Conservation (phyloP, 2,329 filamentous ascomycete species). For the Clarireedia monteithiana region DNA sequence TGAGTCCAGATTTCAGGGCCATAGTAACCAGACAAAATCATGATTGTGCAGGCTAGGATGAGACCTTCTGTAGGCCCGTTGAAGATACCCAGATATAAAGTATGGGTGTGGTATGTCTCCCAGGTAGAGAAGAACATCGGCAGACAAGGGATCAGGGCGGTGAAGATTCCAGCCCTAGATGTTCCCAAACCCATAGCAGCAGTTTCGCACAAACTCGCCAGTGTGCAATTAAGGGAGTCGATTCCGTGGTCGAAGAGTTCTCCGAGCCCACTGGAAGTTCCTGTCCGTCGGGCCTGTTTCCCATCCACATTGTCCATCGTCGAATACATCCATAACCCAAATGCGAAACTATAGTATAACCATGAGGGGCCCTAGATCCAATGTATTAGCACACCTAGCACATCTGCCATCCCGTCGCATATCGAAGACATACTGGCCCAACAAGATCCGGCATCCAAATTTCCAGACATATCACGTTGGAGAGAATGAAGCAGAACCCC, state of each 20-base stretch:
- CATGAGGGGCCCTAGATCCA: slow-evolving; percentile 67
- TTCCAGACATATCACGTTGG: slow-evolving; percentile 66
- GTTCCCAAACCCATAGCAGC: slow-evolving; percentile 88
- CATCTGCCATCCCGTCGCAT: background rate
- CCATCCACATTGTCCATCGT: slow-evolving; percentile 99
- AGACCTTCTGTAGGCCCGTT: slow-evolving; percentile 96
- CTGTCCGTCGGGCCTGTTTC: slow-evolving; percentile 91
- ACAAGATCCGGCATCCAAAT: slow-evolving; percentile 83
- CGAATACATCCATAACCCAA: slow-evolving; percentile 97
- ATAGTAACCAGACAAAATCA: slow-evolving; percentile 80
- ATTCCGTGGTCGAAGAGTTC: slow-evolving; percentile 99
- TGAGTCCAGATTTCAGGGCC: slow-evolving; percentile 82
- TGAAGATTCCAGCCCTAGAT: slow-evolving; percentile 79
- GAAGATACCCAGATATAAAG: slow-evolving; percentile 89
- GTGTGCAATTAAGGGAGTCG: slow-evolving; percentile 93
- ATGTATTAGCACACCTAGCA: background rate
- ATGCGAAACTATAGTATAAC: slow-evolving; percentile 93
- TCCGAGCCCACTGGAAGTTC: slow-evolving; percentile 87
- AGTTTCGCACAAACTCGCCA: slow-evolving; percentile 83
- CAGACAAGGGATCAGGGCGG: slow-evolving; percentile 80
- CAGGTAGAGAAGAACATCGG: slow-evolving; percentile 99
- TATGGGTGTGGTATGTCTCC: slow-evolving; percentile 99
- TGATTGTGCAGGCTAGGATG: slow-evolving; percentile 77
- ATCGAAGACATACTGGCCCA: slow-evolving; percentile 59
- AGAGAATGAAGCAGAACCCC: slow-evolving; percentile 89